These are phyloP conservation scores for Diutina pseudorugosa DNA, from an alignment of 1,139 yeast species.

Conservation along the genomic window DNA sequence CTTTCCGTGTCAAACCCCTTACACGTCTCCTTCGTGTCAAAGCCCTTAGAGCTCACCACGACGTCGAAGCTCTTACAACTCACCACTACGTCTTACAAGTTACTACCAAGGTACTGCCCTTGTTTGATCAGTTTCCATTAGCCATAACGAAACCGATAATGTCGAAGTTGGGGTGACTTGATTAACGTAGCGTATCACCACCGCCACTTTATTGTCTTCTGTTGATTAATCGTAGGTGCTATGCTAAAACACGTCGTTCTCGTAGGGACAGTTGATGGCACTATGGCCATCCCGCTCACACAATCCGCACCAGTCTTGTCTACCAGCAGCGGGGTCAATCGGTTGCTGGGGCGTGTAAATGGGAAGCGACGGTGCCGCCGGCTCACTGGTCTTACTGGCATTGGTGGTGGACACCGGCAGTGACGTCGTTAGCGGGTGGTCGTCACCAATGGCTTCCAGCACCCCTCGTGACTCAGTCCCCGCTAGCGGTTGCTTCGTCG, in stretches of 20 bases:
- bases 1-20: too few relatives aligned
- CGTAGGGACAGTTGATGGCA: constrained; percentile 79
- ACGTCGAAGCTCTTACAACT: too few relatives aligned
- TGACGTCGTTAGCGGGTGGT: not conserved
- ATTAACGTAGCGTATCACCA: too few relatives aligned
- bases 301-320: constrained; percentile 77
- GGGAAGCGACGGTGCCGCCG: constrained; percentile 16
- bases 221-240: not conserved
- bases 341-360: constrained; percentile 38
- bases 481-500: not conserved
- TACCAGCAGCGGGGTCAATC: constrained; percentile 63
- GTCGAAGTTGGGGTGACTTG: too few relatives aligned
- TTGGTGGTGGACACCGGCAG: not conserved
- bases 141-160: too few relatives aligned
- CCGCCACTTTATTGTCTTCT: too few relatives aligned
- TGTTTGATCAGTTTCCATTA: too few relatives aligned
- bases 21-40: too few relatives aligned
- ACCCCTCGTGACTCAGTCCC: not conserved
- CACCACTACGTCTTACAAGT: too few relatives aligned
- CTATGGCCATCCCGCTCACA: constrained; percentile 88
- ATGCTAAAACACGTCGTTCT: constrained; percentile 37
- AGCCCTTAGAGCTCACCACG: too few relatives aligned
- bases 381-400: not conserved
- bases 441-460: not conserved
- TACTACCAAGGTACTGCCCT: too few relatives aligned